These are phyloP conservation scores for Rhodotorula graminis DNA, from an alignment of 768 basidiomycete genomes.

Conservation along the genomic window DNA sequence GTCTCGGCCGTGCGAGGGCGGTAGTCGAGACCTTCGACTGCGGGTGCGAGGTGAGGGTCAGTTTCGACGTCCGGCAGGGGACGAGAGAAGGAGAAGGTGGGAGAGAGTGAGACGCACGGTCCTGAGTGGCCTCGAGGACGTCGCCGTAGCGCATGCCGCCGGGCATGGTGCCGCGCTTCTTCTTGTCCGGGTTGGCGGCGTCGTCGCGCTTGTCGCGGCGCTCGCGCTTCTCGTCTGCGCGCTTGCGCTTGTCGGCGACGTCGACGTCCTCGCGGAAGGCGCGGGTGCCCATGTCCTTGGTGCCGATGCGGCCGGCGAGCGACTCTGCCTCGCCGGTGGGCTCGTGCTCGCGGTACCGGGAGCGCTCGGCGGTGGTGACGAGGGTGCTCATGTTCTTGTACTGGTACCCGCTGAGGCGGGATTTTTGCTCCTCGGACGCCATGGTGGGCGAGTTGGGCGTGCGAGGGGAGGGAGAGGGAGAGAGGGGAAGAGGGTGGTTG, in stretches of 20 bases:
- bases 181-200: neutral
- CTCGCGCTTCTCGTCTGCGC: slow-evolving; percentile 50
- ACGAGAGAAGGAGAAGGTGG: neutral
- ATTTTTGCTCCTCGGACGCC: neutral
- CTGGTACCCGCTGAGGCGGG: neutral
- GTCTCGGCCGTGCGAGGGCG: slow-evolving; percentile 91
- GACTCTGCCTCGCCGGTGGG: slow-evolving; percentile 94
- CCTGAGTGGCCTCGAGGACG: slow-evolving; percentile 88
- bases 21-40: slow-evolving; percentile 83
- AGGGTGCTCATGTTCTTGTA: slow-evolving; percentile 59
- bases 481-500: no score
- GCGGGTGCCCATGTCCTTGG: slow-evolving; percentile 9
- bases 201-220: slow-evolving; percentile 19
- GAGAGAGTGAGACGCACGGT: slow-evolving; percentile 44
- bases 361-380: slow-evolving; percentile 71
- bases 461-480: no score
- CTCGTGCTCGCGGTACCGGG: slow-evolving; percentile 66
- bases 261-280: slow-evolving; percentile 61
- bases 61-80: neutral
- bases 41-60: neutral
- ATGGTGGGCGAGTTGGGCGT: no score
- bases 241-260: slow-evolving; percentile 88
- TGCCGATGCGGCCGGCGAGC: slow-evolving; percentile 71
- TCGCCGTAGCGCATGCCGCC: slow-evolving; percentile 69
- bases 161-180: slow-evolving; percentile 38